Percentiles rank a stretch among this genome's conserved stretches.
These are phyloP conservation scores for Aspergillus carbonarius DNA, from an alignment of 2,329 filamentous ascomycete genomes.

Conservation along the genomic window DNA sequence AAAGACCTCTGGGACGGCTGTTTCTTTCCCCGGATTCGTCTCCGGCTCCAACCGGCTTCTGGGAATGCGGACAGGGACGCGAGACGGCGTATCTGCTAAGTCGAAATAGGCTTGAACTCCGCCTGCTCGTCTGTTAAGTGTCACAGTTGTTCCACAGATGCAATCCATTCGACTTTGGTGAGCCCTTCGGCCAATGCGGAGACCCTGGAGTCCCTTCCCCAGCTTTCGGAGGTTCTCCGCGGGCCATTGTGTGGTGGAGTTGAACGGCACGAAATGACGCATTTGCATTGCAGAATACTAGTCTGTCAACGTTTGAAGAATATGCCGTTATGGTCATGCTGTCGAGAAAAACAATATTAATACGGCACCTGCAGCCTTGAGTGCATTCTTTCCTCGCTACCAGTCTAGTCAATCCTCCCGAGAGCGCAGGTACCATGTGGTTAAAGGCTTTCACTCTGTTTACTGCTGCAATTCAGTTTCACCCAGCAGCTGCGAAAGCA, in stretches of 20 bases:
- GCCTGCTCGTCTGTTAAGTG: neutral
- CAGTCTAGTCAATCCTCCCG: neutral
- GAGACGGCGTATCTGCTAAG: neutral
- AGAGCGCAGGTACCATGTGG: neutral
- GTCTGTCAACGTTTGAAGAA: neutral
- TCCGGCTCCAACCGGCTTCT: neutral
- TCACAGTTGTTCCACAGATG: neutral
- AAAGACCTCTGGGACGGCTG: neutral
- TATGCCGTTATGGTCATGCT: neutral
- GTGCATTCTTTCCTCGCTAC: neutral
- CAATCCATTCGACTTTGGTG: neutral
- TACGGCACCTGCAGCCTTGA: neutral
- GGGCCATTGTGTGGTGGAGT: neutral
- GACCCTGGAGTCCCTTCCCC: neutral
- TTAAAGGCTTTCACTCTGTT: neutral
- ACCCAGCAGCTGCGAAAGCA: neutral
- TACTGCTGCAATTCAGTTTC: neutral
- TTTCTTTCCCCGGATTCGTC: neutral
- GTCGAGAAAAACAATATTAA: neutral
- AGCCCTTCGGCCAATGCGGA: neutral
- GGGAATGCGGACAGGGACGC: neutral
- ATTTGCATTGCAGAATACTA: neutral
- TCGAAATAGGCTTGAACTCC: conserved; percentile 2
- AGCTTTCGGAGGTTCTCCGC: neutral
- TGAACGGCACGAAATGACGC: neutral